Percentiles rank a stretch among this genome's conserved stretches.
Conservation (phyloP, 139 green algal genomes). For the Picochlorum costavermella region DNA sequence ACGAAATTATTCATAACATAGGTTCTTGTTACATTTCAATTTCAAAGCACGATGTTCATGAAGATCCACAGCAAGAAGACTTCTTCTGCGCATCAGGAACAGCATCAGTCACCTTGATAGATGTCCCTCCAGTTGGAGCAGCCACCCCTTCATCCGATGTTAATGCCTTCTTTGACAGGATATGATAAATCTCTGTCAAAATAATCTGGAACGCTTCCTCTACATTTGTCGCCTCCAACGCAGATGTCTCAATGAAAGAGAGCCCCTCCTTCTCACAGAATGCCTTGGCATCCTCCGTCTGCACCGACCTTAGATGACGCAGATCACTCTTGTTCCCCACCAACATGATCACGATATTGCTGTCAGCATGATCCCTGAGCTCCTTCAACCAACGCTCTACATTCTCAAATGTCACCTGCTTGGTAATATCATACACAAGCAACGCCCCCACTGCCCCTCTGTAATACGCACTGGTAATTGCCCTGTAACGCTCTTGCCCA, state of each 20-base stretch:
- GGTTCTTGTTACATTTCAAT: background rate
- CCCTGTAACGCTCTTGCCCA: slow-evolving; percentile 93
- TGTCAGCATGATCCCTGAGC: slow-evolving; percentile 93
- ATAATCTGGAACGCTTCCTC: slow-evolving; percentile 96
- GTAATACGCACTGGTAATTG: slow-evolving; percentile 99
- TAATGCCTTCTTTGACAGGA: slow-evolving; percentile 89
- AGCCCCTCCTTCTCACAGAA: slow-evolving; percentile 89
- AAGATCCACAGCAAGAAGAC: slow-evolving; percentile 29
- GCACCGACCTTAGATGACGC: slow-evolving; percentile 83
- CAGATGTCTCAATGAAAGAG: slow-evolving; percentile 98
- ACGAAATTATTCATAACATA: background rate
- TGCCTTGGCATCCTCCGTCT: slow-evolving; percentile 80
- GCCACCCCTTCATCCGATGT: slow-evolving; percentile 26
- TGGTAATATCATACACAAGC: slow-evolving; percentile 99
- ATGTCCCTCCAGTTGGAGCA: slow-evolving; percentile 31
- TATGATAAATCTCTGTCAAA: slow-evolving; percentile 96
- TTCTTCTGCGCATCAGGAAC: slow-evolving; percentile 43
- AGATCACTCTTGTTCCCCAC: slow-evolving; percentile 99
- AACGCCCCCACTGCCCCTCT: slow-evolving; percentile 92
- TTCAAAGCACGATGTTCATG: background rate
- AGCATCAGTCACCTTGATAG: slow-evolving; percentile 41
- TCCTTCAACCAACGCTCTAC: slow-evolving; percentile 98
- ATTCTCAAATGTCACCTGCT: slow-evolving; percentile 96
- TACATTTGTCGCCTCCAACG: slow-evolving; percentile 95
- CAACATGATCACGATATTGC: slow-evolving; percentile 98